Conservation (phyloP, 805 yeast species). For the Saccharomycopsis malanga region DNA sequence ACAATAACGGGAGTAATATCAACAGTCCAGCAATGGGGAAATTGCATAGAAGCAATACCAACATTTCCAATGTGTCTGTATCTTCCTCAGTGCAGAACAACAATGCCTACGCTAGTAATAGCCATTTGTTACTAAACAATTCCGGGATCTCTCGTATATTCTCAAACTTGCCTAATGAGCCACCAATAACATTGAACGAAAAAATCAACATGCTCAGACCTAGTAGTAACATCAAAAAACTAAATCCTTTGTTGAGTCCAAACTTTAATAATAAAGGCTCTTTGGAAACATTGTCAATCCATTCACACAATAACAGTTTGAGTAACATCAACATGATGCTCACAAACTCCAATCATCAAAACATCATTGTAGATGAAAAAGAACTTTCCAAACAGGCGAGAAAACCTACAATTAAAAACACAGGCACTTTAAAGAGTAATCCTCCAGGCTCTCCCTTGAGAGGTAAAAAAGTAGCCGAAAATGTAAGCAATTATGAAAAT, state of each 20-base stretch:
- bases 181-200: slow-evolving; percentile 20
- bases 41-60: slow-evolving; percentile 1
- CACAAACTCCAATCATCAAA: slow-evolving; percentile 4
- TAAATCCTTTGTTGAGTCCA: background rate
- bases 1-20: background rate
- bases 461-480: background rate
- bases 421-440: background rate
- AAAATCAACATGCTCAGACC: slow-evolving; percentile 20
- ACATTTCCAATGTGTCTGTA: slow-evolving; percentile 1
- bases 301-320: slow-evolving; percentile 16
- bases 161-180: slow-evolving; percentile 16
- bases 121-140: background rate
- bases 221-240: slow-evolving; percentile 1
- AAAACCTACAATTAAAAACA: no score
- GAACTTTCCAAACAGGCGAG: background rate
- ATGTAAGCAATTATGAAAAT: slow-evolving; percentile 1
- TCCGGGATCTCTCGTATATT: background rate
- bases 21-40: background rate
- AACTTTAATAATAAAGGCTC: background rate
- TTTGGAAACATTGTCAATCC: background rate
- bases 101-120: background rate
- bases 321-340: slow-evolving; percentile 17
- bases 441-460: background rate
- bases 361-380: slow-evolving; percentile 15
- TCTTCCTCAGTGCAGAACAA: background rate